A percentile compares a stretch with the other conserved stretches of the same genome.
Evolutionary conservation across 805 yeast genomes (phyloP).

Genomic region (Debaryomyces hansenii): DNA sequence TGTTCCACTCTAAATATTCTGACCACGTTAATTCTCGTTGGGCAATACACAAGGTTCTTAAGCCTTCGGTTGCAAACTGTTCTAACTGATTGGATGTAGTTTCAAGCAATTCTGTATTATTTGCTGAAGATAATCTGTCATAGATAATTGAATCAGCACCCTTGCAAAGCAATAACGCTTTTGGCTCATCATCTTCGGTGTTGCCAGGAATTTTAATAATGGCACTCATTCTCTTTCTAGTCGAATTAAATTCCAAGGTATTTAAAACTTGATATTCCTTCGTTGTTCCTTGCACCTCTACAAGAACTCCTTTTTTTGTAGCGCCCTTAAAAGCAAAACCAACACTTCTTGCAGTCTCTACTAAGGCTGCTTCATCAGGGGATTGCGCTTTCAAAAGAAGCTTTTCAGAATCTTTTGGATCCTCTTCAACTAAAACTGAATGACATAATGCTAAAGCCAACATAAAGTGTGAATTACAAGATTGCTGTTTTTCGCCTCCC

Average conservation of each 20-base stretch:
- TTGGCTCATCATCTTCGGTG: slow-evolving; percentile 40
- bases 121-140: slow-evolving; percentile 50
- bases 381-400: slow-evolving; percentile 71
- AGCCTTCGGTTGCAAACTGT: slow-evolving; percentile 79
- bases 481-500: slow-evolving; percentile 51
- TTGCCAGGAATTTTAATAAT: slow-evolving; percentile 68
- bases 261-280: slow-evolving; percentile 73
- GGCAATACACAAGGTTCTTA: slow-evolving; percentile 79
- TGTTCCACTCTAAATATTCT: slow-evolving; percentile 64
- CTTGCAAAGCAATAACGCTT: slow-evolving; percentile 70
- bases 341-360: slow-evolving; percentile 75
- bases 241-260: slow-evolving; percentile 75
- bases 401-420: slow-evolving; percentile 57
- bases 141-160: slow-evolving; percentile 85
- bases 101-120: slow-evolving; percentile 52
- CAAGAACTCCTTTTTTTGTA: slow-evolving; percentile 66
- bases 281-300: slow-evolving; percentile 67
- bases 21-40: slow-evolving; percentile 64
- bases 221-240: slow-evolving; percentile 87
- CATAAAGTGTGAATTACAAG: slow-evolving; percentile 72
- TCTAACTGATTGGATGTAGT: slow-evolving; percentile 74
- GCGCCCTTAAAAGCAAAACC: slow-evolving; percentile 68
- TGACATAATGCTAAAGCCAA: slow-evolving; percentile 75
- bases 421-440: slow-evolving; percentile 70
- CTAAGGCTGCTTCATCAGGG: slow-evolving; percentile 87